Percentiles rank a stretch among this genome's conserved stretches.
Evolutionary conservation across 306 rosid genomes (phyloP).

Genomic region (Astragalus glycyphyllos): DNA sequence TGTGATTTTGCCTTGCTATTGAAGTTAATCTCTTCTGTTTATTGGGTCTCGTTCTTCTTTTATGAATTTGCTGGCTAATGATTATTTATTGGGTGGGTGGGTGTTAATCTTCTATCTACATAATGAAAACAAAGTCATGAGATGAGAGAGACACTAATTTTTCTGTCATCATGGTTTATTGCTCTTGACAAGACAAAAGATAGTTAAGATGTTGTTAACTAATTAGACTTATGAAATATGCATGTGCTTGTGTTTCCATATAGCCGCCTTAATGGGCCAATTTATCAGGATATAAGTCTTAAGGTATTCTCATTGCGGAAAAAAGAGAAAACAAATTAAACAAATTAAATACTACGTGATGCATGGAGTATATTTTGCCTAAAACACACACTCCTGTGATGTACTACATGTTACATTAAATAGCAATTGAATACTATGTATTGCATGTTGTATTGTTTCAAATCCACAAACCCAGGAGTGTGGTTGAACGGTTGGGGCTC

Average conservation of each 20-base stretch:
- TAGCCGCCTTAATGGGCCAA: constrained; percentile 64
- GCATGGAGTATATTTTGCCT: too few species aligned
- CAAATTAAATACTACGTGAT: too few species aligned
- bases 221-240: constrained; percentile 56
- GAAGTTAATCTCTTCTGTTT: constrained; percentile 45
- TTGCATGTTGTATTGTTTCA: too few species aligned
- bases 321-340: too few species aligned
- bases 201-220: constrained; percentile 63
- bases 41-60: neutral
- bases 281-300: constrained; percentile 60
- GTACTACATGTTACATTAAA: too few species aligned
- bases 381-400: too few species aligned
- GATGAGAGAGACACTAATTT: constrained; percentile 55
- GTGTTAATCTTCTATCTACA: constrained; percentile 58
- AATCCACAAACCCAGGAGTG: too few species aligned
- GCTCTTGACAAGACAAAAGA: constrained; percentile 54
- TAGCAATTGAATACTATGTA: too few species aligned
- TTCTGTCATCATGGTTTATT: constrained; percentile 56
- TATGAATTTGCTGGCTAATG: constrained; percentile 37
- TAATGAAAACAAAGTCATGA: constrained; percentile 53
- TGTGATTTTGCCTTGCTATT: constrained; percentile 43
- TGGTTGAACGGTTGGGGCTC: too few species aligned
- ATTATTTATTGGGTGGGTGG: constrained; percentile 46
- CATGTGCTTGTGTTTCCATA: constrained; percentile 84
- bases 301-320: constrained; percentile 71